Conservation (phyloP, 179 eudicot species). For the Heliamphora pulchella region DNA sequence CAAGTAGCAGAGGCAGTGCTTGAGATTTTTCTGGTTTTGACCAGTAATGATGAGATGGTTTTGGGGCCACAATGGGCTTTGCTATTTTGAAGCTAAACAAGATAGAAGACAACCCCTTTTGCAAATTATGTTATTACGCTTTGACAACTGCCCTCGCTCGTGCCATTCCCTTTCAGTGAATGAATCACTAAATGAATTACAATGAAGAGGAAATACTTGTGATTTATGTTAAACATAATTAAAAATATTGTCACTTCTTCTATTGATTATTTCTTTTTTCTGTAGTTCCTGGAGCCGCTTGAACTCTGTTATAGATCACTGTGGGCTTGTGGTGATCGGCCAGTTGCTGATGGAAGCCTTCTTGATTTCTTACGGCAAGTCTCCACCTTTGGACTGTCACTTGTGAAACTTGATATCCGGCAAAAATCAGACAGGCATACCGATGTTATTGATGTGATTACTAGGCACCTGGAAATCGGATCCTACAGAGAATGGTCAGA, state of each 20-base stretch:
- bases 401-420: conserved; percentile 83
- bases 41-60: neutral
- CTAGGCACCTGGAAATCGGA: conserved; percentile 75
- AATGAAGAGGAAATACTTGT: neutral
- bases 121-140: neutral
- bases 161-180: neutral
- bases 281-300: conserved; percentile 87
- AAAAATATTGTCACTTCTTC: neutral
- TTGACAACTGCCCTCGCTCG: neutral
- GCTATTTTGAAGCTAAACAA: neutral
- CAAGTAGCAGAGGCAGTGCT: neutral
- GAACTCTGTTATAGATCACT: conserved; percentile 91
- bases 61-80: neutral
- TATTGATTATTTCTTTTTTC: neutral
- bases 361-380: conserved; percentile 92
- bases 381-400: conserved; percentile 86
- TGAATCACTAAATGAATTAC: neutral
- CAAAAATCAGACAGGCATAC: conserved; percentile 96
- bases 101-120: neutral
- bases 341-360: conserved; percentile 94
- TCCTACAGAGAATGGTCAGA: conserved; percentile 97
- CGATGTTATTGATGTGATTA: conserved; percentile 84
- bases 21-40: neutral
- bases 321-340: conserved; percentile 80
- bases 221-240: too few species aligned